Conservation (phyloP, 768 basidiomycete genomes). For the Lentinula sp. region DNA sequence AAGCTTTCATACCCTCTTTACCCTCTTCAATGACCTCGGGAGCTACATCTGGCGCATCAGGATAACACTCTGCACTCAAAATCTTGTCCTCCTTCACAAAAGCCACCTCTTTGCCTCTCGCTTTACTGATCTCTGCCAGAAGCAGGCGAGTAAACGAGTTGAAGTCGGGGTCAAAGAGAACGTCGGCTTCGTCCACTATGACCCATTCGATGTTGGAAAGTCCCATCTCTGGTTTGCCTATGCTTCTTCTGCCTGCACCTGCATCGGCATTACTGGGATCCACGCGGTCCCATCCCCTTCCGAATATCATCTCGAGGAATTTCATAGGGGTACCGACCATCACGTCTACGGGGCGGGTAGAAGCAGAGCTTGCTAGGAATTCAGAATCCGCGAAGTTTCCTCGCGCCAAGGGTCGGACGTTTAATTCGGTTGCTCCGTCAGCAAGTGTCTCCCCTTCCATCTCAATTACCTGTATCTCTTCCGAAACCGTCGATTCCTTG, state of each 20-base stretch:
- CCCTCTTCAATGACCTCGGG: neutral
- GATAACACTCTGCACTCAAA: slow-evolving; percentile 11
- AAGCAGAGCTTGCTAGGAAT: neutral
- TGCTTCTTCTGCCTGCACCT: slow-evolving; percentile 5
- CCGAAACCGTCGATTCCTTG: slow-evolving; percentile 8
- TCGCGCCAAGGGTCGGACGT: slow-evolving; percentile 12
- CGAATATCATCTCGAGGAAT: slow-evolving; percentile 52
- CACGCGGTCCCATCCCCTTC: slow-evolving; percentile 42
- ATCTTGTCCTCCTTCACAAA: slow-evolving; percentile 18
- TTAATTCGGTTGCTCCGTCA: slow-evolving; percentile 16
- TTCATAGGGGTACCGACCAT: slow-evolving; percentile 63
- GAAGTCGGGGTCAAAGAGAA: slow-evolving; percentile 85
- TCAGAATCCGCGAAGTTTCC: neutral
- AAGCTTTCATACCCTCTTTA: neutral
- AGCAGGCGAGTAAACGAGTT: slow-evolving; percentile 64
- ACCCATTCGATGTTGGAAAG: slow-evolving; percentile 81
- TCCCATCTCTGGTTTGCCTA: slow-evolving; percentile 48
- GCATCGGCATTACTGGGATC: slow-evolving; percentile 20
- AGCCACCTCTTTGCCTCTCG: slow-evolving; percentile 44
- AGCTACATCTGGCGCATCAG: slow-evolving; percentile 14
- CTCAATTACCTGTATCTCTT: slow-evolving; percentile 14
- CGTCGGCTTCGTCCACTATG: slow-evolving; percentile 86
- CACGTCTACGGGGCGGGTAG: slow-evolving; percentile 38
- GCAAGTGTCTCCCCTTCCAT: slow-evolving; percentile 11
- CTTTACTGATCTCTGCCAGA: slow-evolving; percentile 62